phyloP scores from a whole-genome alignment of 2,329 filamentous ascomycete species.

The Fusarium azukiicola region DNA sequence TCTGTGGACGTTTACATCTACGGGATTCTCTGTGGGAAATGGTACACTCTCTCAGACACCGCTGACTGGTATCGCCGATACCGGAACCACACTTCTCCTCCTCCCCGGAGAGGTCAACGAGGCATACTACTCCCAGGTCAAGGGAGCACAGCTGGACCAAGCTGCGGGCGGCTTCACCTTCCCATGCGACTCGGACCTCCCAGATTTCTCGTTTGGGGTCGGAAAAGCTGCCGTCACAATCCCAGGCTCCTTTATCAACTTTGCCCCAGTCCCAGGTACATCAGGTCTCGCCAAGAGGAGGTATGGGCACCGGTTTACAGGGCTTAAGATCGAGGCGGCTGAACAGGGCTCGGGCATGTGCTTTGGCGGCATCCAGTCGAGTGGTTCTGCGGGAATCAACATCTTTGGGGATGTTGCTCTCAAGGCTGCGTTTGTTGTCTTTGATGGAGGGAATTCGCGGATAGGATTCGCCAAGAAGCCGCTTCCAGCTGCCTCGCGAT shows the following conservation, averaged over 20 bases:
- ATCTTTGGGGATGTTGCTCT: slow-evolving; percentile 83
- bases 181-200: slow-evolving; percentile 69
- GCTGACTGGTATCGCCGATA: slow-evolving; percentile 73
- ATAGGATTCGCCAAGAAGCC: slow-evolving; percentile 50
- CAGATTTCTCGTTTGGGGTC: slow-evolving; percentile 75
- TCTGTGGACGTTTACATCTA: slow-evolving; percentile 80
- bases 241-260: slow-evolving; percentile 76
- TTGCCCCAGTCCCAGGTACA: slow-evolving; percentile 64
- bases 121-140: slow-evolving; percentile 71
- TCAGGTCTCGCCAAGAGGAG: neutral
- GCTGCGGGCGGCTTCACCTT: slow-evolving; percentile 70
- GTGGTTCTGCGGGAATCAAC: slow-evolving; percentile 66
- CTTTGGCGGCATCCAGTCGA: slow-evolving; percentile 85
- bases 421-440: slow-evolving; percentile 80
- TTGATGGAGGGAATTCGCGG: slow-evolving; percentile 64
- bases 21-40: slow-evolving; percentile 44
- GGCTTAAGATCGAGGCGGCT: neutral
- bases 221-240: slow-evolving; percentile 79
- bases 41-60: slow-evolving; percentile 51
- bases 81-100: slow-evolving; percentile 83
- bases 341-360: slow-evolving; percentile 62
- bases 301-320: neutral
- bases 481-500: neutral
- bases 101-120: slow-evolving; percentile 74
- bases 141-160: slow-evolving; percentile 64